phyloP scores from a whole-genome alignment of 1,284 basidiomycete species.

The Ceratorhiza oryzae-sativae region DNA sequence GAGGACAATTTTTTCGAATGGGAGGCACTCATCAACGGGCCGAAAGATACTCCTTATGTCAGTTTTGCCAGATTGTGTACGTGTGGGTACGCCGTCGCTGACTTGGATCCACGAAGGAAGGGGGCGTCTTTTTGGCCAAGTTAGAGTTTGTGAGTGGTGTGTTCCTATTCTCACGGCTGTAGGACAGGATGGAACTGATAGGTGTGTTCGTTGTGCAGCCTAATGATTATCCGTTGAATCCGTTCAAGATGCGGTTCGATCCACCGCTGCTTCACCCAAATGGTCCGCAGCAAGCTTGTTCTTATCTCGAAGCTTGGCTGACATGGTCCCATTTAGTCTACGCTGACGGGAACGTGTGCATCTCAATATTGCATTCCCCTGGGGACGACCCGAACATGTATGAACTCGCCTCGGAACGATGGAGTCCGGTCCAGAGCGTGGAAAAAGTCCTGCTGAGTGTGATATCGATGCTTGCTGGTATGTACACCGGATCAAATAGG shows the following conservation, averaged over 20 bases:
- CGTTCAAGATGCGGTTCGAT: slow-evolving; percentile 98
- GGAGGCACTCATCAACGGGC: slow-evolving; percentile 97
- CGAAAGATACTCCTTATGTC: slow-evolving; percentile 96
- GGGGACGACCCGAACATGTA: slow-evolving; percentile 93
- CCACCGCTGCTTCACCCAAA: slow-evolving; percentile 98
- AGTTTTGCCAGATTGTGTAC: slow-evolving; percentile 46
- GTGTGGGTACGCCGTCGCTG: neutral
- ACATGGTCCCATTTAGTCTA: slow-evolving; percentile 58
- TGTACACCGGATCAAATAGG: slow-evolving; percentile 43
- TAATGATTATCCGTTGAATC: slow-evolving; percentile 89
- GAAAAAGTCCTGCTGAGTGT: slow-evolving; percentile 97
- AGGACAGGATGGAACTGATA: neutral
- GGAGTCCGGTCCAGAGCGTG: slow-evolving; percentile 97
- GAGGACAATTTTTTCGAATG: slow-evolving; percentile 98
- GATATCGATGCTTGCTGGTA: slow-evolving; percentile 97
- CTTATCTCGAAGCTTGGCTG: slow-evolving; percentile 7
- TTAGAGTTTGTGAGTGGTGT: slow-evolving; percentile 81
- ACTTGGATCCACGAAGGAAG: slow-evolving; percentile 68
- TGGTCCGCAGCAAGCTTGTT: slow-evolving; percentile 62
- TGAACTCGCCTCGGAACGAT: slow-evolving; percentile 94
- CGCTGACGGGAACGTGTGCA: slow-evolving; percentile 69
- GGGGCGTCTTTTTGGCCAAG: slow-evolving; percentile 93
- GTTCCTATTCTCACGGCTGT: neutral
- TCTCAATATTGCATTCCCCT: slow-evolving; percentile 96
- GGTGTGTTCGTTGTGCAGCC: slow-evolving; percentile 60